A percentile compares a stretch with the other conserved stretches of the same genome.
phyloP scores from a whole-genome alignment of 148 eudicot species.

The Cornus kousa region DNA sequence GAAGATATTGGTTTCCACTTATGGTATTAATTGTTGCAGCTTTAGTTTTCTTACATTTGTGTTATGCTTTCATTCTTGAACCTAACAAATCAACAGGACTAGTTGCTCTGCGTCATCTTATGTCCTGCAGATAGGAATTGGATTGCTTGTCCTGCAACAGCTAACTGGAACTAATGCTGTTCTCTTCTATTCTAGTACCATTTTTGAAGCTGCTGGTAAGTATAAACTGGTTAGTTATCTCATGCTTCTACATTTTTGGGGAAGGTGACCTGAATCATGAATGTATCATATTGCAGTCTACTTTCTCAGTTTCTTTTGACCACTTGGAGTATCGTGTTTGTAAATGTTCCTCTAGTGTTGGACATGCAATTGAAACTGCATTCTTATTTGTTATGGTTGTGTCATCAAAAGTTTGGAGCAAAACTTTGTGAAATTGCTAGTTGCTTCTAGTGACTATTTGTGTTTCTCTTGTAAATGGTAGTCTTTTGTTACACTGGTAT shows the following conservation, averaged over 20 bases:
- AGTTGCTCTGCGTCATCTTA: constrained; percentile 1
- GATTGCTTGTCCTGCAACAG: constrained; percentile 83
- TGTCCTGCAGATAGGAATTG: constrained; percentile 81
- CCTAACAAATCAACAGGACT: neutral
- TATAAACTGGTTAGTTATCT: neutral
- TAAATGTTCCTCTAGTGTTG: neutral
- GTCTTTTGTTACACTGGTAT: neutral
- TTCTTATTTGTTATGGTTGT: neutral
- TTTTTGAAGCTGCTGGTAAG: constrained; percentile 79
- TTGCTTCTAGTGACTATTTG: neutral
- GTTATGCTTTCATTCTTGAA: neutral
- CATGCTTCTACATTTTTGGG: neutral
- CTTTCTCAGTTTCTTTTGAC: constrained; percentile 5
- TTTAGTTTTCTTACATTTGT: neutral
- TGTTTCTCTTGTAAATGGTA: neutral
- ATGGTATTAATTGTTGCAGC: constrained; percentile 47
- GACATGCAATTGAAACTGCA: neutral
- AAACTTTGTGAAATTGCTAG: neutral
- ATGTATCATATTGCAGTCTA: neutral
- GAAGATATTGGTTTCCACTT: constrained; percentile 96
- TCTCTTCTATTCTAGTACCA: constrained; percentile 84
- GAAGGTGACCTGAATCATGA: neutral
- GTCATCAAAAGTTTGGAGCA: constrained; percentile 1
- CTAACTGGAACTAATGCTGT: constrained; percentile 86
- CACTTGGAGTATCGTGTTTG: neutral